Base-by-base conservation (phyloP, 1,284 basidiomycete species). In the Rhodotorula sp. region DNA sequence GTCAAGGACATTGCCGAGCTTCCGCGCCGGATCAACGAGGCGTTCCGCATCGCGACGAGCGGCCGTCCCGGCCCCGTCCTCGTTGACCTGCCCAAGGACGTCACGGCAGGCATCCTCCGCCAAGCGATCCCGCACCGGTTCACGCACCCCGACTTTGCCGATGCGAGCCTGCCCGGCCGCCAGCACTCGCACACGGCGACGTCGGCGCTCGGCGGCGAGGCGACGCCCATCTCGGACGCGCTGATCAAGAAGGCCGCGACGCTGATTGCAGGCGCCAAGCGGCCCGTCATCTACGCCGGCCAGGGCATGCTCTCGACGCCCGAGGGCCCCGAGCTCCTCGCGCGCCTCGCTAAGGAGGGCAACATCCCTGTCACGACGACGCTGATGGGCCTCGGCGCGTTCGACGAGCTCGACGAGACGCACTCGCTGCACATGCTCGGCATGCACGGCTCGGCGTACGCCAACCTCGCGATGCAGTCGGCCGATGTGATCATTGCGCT, bases 321-420 rank as follows among this genome's bases (percentile, higher is more conserved):
- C 29, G 84, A 89, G 57, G 96, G 96, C 1, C 94, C 96, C 27
- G 85, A 87, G 81, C 87, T 97, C 62, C 88, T 99, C 72, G 87
- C 88, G 55, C 84, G 91, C 83, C 88, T 99, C 48, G 85, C 90
- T 9, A 88, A 91, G 80, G 85, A 90, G 76, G 94, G 92, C 68
- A 92, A 94, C 82, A 98, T 99, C 75, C 96, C 96, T 67, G 95
- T 99, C 53, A 97, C 93, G 68, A 99, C 96, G 27, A 98, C 95
- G 37, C 85, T 99, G 29, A 95, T 97, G 81, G 96, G 95, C 71
- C 89, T 99, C 53, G 97, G 96, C 71, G 90, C 91, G 1, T 99
- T 93, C 80, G 94, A 99, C 83, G 97, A 99, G 86, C 87, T 86
- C 71, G 88, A 94, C 82, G 88, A 90, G 68, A 78, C 79, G 19